Conservation (phyloP, 2,329 filamentous ascomycete genomes). For the Trichoderma lentiforme region DNA sequence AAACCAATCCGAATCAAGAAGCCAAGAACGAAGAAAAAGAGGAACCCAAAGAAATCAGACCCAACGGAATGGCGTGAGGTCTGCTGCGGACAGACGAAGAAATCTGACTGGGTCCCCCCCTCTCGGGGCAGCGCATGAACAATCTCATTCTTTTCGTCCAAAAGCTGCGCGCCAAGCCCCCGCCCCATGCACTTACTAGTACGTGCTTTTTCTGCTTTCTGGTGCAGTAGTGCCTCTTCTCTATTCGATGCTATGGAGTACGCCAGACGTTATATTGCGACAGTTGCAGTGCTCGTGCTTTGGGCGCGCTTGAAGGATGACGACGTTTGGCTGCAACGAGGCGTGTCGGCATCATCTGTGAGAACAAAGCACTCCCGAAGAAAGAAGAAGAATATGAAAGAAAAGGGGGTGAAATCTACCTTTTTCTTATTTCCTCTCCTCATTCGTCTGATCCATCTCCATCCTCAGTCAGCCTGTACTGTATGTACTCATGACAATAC, state of each 20-base stretch:
- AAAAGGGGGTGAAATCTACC: background rate
- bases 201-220: background rate
- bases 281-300: background rate
- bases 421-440: background rate
- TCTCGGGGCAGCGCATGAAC: background rate
- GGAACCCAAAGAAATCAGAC: background rate
- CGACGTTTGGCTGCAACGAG: background rate
- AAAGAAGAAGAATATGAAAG: background rate
- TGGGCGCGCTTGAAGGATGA: background rate
- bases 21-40: background rate
- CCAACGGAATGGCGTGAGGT: constrained; percentile 7
- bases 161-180: background rate
- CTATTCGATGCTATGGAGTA: background rate
- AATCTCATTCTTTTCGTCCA: background rate
- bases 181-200: constrained; percentile 1
- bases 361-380: background rate
- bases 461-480: background rate
- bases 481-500: background rate
- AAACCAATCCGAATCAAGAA: background rate
- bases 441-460: background rate
- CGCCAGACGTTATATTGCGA: background rate
- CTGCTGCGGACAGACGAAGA: background rate
- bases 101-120: background rate
- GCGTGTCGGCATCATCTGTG: background rate
- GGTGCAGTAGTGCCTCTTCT: background rate